Evolutionary conservation across 2,329 filamentous ascomycete genomes (phyloP).

Genomic region (Coniochaeta hoffmannii): DNA sequence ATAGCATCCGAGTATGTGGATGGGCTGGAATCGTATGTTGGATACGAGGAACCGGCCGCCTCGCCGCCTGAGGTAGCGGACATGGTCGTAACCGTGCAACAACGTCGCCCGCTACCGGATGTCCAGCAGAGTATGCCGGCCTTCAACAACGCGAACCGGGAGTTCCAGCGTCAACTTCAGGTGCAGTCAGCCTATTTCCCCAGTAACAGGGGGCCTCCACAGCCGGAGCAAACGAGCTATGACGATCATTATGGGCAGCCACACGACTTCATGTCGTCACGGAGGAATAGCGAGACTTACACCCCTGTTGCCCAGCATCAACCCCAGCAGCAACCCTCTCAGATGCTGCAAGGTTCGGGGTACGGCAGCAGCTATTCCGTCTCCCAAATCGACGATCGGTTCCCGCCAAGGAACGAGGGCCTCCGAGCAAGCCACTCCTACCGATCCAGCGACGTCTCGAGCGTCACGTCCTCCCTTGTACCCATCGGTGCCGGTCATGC

Average conservation of each 20-base stretch:
- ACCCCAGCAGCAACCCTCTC: background rate
- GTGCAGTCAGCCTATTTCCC: background rate
- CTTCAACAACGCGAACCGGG: background rate
- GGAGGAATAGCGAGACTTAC: constrained; percentile 17
- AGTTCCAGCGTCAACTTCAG: background rate
- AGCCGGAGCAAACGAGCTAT: constrained; percentile 1
- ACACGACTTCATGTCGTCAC: background rate
- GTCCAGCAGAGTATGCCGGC: background rate
- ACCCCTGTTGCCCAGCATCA: constrained; percentile 7
- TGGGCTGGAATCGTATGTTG: constrained; percentile 65
- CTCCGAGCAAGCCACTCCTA: constrained; percentile 18
- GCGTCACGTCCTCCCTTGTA: constrained; percentile 28
- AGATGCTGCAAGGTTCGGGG: constrained; percentile 1
- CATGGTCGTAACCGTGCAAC: constrained; percentile 17
- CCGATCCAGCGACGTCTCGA: constrained; percentile 29
- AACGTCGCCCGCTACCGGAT: constrained; percentile 7
- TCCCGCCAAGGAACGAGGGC: constrained; percentile 18
- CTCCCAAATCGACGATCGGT: constrained; percentile 10
- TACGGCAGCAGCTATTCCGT: constrained; percentile 2
- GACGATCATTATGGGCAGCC: constrained; percentile 1
- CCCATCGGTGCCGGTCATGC: constrained; percentile 22
- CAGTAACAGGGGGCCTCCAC: background rate
- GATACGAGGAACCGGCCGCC: constrained; percentile 33
- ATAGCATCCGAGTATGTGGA: constrained; percentile 89
- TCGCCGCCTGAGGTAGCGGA: constrained; percentile 20